These are phyloP conservation scores for Annulohypoxylon maeteangense DNA, from an alignment of 495 filamentous ascomycete species.

Conservation along the genomic window DNA sequence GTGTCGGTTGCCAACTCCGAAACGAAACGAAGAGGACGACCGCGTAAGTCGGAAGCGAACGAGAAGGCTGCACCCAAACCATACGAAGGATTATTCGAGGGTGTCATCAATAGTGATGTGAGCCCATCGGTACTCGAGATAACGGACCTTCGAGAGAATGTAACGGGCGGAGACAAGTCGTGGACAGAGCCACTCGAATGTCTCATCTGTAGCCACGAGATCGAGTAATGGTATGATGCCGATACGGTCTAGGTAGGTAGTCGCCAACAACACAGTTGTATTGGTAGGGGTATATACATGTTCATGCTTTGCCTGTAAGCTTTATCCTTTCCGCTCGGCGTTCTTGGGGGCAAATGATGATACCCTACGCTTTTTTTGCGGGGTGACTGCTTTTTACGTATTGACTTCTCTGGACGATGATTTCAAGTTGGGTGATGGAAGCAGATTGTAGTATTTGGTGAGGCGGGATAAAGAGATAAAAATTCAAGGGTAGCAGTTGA, in stretches of 20 bases:
- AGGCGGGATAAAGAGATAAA: neutral
- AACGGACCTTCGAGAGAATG: slow-evolving; percentile 54
- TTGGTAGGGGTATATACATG: slow-evolving; percentile 24
- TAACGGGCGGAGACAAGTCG: slow-evolving; percentile 56
- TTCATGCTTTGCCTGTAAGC: slow-evolving; percentile 16
- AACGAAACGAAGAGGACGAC: slow-evolving; percentile 46
- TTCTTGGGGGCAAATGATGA: slow-evolving; percentile 33
- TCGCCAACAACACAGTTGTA: neutral
- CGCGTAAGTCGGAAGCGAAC: slow-evolving; percentile 44
- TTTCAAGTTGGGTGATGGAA: neutral
- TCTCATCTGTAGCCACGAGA: slow-evolving; percentile 53
- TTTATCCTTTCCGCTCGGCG: slow-evolving; percentile 34
- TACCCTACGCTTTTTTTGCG: slow-evolving; percentile 45
- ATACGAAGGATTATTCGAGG: slow-evolving; percentile 58
- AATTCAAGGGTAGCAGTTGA: neutral
- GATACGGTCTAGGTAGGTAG: neutral
- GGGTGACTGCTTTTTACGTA: slow-evolving; percentile 25
- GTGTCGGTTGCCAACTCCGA: slow-evolving; percentile 26
- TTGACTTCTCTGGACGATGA: slow-evolving; percentile 7
- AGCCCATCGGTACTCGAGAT: slow-evolving; percentile 54
- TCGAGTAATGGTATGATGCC: slow-evolving; percentile 42
- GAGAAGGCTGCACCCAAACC: slow-evolving; percentile 50
- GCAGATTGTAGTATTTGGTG: slow-evolving; percentile 10
- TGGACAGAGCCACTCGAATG: slow-evolving; percentile 60
- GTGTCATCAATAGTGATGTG: slow-evolving; percentile 48